A percentile compares a stretch with the other conserved stretches of the same genome.
Evolutionary conservation across 768 basidiomycete species (phyloP).

Genomic region (Hydnomerulius pinastri): DNA sequence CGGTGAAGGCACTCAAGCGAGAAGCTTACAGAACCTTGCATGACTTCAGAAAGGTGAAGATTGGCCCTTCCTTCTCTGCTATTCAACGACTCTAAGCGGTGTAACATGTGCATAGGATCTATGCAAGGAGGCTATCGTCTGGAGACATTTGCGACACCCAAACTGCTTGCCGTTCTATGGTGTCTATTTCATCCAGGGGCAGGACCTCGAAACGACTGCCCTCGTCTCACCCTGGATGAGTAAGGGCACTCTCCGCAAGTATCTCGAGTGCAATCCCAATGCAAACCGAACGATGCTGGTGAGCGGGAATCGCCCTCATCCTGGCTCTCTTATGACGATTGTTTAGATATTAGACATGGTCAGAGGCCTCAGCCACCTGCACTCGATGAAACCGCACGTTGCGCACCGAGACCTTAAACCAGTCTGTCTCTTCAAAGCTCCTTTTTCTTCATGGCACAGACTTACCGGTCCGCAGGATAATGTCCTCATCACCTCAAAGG

Average conservation of each 20-base stretch:
- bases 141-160: slow-evolving; percentile 35
- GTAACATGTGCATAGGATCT: slow-evolving; percentile 17
- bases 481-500: slow-evolving; percentile 43
- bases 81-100: background rate
- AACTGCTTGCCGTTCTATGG: slow-evolving; percentile 41
- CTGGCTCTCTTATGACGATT: no score
- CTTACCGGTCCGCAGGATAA: slow-evolving; percentile 39
- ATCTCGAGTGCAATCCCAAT: slow-evolving; percentile 26
- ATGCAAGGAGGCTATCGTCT: slow-evolving; percentile 34
- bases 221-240: slow-evolving; percentile 45
- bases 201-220: slow-evolving; percentile 18
- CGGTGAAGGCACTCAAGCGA: slow-evolving; percentile 24
- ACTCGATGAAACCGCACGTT: slow-evolving; percentile 40
- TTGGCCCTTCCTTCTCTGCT: background rate
- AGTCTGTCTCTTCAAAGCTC: slow-evolving; percentile 13
- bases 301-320: slow-evolving; percentile 5
- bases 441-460: background rate
- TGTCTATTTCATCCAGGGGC: slow-evolving; percentile 18
- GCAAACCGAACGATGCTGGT: slow-evolving; percentile 34
- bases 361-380: slow-evolving; percentile 45
- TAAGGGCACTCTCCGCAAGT: slow-evolving; percentile 31
- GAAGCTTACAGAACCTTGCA: background rate
- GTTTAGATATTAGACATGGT: slow-evolving; percentile 44
- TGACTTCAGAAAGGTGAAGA: slow-evolving; percentile 20
- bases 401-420: slow-evolving; percentile 34